phyloP scores from a whole-genome alignment of 2,329 filamentous ascomycete genomes.

The Microcyclospora tardicrescens region DNA sequence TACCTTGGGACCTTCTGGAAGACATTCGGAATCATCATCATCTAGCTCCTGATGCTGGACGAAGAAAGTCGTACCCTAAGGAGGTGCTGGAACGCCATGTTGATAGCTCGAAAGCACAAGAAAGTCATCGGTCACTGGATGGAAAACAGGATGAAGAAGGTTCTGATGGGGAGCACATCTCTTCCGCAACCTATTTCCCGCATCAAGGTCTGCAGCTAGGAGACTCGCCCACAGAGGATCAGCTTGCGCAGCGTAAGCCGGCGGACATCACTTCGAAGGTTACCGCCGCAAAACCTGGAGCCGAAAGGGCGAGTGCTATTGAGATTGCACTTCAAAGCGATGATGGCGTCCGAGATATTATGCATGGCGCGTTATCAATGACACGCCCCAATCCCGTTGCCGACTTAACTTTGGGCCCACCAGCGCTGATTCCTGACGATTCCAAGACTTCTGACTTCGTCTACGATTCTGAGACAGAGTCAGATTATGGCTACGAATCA shows the following conservation, averaged over 20 bases:
- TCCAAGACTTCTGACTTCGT: constrained; percentile 17
- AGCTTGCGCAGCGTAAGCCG: constrained; percentile 11
- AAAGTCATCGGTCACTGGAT: constrained; percentile 1
- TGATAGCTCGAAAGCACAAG: constrained; percentile 4
- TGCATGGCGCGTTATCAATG: constrained; percentile 46
- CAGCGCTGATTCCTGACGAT: constrained; percentile 7
- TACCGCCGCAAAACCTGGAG: constrained; percentile 2
- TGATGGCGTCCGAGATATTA: constrained; percentile 43
- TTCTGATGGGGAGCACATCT: constrained; percentile 73
- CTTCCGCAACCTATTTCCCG: constrained; percentile 71
- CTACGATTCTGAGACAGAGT: constrained; percentile 23
- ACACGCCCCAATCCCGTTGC: constrained; percentile 15
- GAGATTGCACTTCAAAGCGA: constrained; percentile 50
- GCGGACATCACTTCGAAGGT: not conserved
- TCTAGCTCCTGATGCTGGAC: constrained; percentile 34
- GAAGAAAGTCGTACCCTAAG: constrained; percentile 30
- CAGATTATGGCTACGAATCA: constrained; percentile 35
- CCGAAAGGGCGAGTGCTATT: constrained; percentile 34
- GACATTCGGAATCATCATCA: constrained; percentile 44
- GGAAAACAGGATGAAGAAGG: constrained; percentile 39
- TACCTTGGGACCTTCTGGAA: constrained; percentile 41
- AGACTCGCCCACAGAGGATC: constrained; percentile 21
- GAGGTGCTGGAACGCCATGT: constrained; percentile 2
- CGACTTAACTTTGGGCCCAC: constrained; percentile 9
- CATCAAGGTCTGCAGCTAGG: constrained; percentile 47